These are phyloP conservation scores for Suillus brevipes DNA, from an alignment of 768 basidiomycete genomes.

Conservation along the genomic window DNA sequence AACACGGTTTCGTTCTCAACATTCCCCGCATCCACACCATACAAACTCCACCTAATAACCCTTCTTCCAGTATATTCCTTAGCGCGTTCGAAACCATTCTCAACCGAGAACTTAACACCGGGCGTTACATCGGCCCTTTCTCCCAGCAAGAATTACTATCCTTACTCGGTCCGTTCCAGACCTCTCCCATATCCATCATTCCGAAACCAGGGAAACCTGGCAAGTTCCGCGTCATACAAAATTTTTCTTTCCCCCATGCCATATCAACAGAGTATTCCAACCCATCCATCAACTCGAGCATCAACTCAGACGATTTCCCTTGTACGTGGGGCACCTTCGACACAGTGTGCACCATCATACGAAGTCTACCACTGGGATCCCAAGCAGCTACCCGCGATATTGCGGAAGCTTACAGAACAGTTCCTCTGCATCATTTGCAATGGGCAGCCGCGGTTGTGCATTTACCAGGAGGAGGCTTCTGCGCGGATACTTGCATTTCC, in stretches of 20 bases:
- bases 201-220: conserved; percentile 36
- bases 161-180: conserved; percentile 39
- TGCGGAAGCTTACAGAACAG: conserved; percentile 33
- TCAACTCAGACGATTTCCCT: conserved; percentile 35
- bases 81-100: too few relatives aligned
- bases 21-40: too few relatives aligned
- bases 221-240: too few relatives aligned
- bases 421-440: conserved; percentile 29
- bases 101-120: conserved; percentile 12
- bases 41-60: too few relatives aligned
- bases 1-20: too few relatives aligned
- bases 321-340: conserved; percentile 45
- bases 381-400: conserved; percentile 33
- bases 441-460: conserved; percentile 29
- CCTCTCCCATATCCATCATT: conserved; percentile 36
- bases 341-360: conserved; percentile 18
- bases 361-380: conserved; percentile 28
- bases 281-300: conserved; percentile 35
- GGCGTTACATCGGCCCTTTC: conserved; percentile 15
- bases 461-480: conserved; percentile 12
- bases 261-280: conserved; percentile 21
- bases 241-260: background rate
- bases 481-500: conserved; percentile 7
- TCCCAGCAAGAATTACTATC: background rate
- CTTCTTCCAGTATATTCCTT: too few relatives aligned